A percentile compares a stretch with the other conserved stretches of the same genome.
phyloP scores from a whole-genome alignment of 257 asterid species.

The Mentha longifolia region DNA sequence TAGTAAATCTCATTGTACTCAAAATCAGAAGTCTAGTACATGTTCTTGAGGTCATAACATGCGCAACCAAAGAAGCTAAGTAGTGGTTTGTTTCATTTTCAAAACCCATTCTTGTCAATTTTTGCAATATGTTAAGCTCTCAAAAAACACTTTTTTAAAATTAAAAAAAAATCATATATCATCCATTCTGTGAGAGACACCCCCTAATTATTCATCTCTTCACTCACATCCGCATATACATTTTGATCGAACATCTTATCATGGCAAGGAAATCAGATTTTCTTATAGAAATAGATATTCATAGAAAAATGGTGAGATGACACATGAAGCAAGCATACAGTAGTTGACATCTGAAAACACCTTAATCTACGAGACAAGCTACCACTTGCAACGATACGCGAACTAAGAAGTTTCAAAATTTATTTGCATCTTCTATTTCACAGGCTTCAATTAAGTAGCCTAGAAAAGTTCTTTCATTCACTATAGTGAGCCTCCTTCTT shows the following conservation, averaged over 20 bases:
- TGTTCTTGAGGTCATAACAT: neutral
- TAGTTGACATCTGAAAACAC: no score
- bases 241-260: neutral
- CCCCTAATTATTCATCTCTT: neutral
- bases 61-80: no score
- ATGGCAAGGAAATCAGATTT: constrained; percentile 3
- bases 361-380: neutral
- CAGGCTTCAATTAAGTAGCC: constrained; percentile 3
- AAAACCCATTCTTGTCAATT: neutral
- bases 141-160: no score
- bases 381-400: neutral
- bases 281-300: no score
- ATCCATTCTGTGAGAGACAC: neutral
- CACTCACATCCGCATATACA: neutral
- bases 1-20: neutral
- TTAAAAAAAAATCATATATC: neutral
- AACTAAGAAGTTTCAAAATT: neutral
- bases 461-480: neutral
- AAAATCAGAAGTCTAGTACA: neutral
- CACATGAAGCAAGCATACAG: no score
- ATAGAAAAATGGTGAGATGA: no score
- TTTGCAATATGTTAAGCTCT: neutral
- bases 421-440: neutral
- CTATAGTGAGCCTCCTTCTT: constrained; percentile 8
- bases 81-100: neutral